Evolutionary conservation across 768 basidiomycete species (phyloP).

Genomic region (Leucosporidium creatinivorum): DNA sequence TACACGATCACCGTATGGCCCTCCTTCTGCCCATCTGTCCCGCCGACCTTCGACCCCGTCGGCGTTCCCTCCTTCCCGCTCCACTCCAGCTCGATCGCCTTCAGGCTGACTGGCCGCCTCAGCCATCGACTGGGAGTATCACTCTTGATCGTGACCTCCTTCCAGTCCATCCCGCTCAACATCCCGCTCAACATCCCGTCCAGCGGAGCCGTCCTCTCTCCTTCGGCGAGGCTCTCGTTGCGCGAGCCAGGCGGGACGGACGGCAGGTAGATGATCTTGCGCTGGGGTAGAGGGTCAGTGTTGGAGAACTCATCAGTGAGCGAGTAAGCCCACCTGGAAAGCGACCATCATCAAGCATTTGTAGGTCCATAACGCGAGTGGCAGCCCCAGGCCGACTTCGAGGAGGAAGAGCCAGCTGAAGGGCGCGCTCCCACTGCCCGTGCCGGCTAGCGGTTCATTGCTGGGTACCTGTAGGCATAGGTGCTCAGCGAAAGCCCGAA

Average conservation of each 20-base stretch:
- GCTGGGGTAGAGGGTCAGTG: too few relatives aligned
- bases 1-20: slow-evolving; percentile 41
- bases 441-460: slow-evolving; percentile 23
- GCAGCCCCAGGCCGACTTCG: slow-evolving; percentile 43
- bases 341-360: slow-evolving; percentile 36
- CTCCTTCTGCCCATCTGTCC: too few relatives aligned
- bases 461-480: neutral
- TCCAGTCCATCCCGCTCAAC: slow-evolving; percentile 36
- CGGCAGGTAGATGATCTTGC: slow-evolving; percentile 52
- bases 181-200: slow-evolving; percentile 37
- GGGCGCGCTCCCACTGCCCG: neutral
- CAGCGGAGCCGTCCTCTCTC: slow-evolving; percentile 7
- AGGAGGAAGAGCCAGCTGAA: slow-evolving; percentile 9
- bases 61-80: neutral
- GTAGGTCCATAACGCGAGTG: slow-evolving; percentile 46
- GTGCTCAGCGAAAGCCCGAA: too few relatives aligned
- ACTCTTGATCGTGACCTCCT: slow-evolving; percentile 40
- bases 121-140: slow-evolving; percentile 11
- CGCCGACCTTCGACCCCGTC: neutral
- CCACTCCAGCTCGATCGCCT: slow-evolving; percentile 37
- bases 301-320: too few relatives aligned
- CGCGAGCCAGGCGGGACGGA: slow-evolving; percentile 47
- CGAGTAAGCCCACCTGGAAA: too few relatives aligned
- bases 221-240: slow-evolving; percentile 39
- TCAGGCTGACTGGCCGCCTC: slow-evolving; percentile 30